Evolutionary conservation across 2,329 filamentous ascomycete species (phyloP).

Genomic region (Cordyceps farinosa): DNA sequence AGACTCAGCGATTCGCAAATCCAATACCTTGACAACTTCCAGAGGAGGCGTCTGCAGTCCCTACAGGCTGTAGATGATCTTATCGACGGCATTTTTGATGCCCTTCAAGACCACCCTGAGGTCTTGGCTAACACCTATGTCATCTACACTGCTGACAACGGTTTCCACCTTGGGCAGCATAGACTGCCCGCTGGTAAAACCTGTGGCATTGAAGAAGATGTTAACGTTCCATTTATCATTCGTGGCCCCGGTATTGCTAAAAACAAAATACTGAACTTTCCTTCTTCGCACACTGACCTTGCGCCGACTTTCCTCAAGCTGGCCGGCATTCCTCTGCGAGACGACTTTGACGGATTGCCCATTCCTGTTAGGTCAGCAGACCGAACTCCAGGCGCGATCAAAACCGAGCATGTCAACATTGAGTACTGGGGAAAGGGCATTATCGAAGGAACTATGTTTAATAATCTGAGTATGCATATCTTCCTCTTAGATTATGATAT

Average conservation of each 20-base stretch:
- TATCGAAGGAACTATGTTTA: conserved; percentile 22
- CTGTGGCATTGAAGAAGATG: conserved; percentile 50
- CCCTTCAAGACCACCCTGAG: conserved; percentile 28
- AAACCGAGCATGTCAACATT: conserved; percentile 47
- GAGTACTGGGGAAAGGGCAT: conserved; percentile 47
- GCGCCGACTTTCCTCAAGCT: conserved; percentile 50
- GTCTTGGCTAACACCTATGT: conserved; percentile 45
- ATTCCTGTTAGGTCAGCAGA: conserved; percentile 34
- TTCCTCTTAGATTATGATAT: no score
- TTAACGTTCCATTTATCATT: conserved; percentile 49
- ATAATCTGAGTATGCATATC: conserved; percentile 19
- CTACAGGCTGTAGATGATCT: conserved; percentile 46
- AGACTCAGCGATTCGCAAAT: conserved; percentile 30
- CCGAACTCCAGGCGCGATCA: conserved; percentile 18
- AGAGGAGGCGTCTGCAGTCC: conserved; percentile 39
- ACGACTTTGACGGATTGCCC: conserved; percentile 50
- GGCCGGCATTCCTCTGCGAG: conserved; percentile 31
- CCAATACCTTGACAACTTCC: conserved; percentile 37
- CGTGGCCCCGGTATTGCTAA: conserved; percentile 45
- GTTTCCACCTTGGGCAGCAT: conserved; percentile 53
- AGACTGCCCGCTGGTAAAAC: conserved; percentile 48
- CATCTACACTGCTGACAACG: conserved; percentile 51
- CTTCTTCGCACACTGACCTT: conserved; percentile 52
- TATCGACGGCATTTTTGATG: conserved; percentile 36
- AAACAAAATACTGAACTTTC: conserved; percentile 33